Evolutionary conservation across 2,329 filamentous ascomycete species (phyloP).

Genomic region (Huntiella savannae): DNA sequence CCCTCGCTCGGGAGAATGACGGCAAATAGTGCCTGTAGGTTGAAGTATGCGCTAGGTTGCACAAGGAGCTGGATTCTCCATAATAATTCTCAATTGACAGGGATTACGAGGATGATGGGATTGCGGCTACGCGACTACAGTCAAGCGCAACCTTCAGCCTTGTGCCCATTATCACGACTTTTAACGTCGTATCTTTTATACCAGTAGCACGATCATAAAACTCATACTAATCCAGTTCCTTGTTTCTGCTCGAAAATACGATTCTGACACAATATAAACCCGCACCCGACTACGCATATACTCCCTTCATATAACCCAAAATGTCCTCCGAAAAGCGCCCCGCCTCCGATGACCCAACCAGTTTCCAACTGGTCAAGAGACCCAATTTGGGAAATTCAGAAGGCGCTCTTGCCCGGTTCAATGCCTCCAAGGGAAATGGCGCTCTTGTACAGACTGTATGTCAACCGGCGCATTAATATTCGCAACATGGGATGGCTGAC

Average conservation of each 20-base stretch:
- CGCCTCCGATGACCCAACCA: constrained; percentile 64
- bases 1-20: background rate
- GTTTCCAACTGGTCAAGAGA: constrained; percentile 71
- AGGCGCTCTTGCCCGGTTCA: constrained; percentile 30
- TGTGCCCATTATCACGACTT: constrained; percentile 1
- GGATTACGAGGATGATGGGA: too few relatives aligned
- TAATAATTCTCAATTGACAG: background rate
- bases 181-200: background rate
- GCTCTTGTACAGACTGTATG: constrained; percentile 34
- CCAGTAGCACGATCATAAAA: too few relatives aligned
- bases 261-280: too few relatives aligned
- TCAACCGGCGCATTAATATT: background rate
- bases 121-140: too few relatives aligned
- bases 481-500: background rate
- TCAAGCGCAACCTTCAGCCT: constrained; percentile 8
- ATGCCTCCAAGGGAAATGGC: constrained; percentile 26
- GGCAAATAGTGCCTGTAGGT: too few relatives aligned
- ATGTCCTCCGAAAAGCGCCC: constrained; percentile 91
- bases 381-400: constrained; percentile 43
- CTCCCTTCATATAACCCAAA: constrained; percentile 4
- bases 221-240: too few relatives aligned
- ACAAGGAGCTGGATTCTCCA: too few relatives aligned
- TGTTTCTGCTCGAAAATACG: too few relatives aligned
- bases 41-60: too few relatives aligned
- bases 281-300: too few relatives aligned